Conservation (phyloP, 2,329 filamentous ascomycete species). For the Acarospora socialis region DNA sequence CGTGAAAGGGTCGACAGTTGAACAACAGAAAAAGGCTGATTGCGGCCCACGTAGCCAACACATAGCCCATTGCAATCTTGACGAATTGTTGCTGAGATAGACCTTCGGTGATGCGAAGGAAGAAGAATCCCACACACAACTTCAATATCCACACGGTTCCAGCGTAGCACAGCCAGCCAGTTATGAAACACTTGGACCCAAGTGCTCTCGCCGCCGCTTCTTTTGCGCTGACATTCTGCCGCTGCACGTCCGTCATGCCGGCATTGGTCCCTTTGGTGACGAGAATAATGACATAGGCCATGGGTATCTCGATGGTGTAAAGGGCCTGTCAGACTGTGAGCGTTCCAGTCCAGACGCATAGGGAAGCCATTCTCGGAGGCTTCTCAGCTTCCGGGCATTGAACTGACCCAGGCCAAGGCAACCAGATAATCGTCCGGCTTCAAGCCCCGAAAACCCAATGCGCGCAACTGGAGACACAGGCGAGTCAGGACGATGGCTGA, state of each 20-base stretch:
- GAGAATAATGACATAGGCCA: slow-evolving; percentile 19
- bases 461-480: no score
- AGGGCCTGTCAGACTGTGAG: slow-evolving; percentile 4
- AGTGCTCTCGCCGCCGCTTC: slow-evolving; percentile 19
- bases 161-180: slow-evolving; percentile 23
- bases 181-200: slow-evolving; percentile 25
- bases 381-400: no score
- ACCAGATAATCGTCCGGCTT: slow-evolving; percentile 24
- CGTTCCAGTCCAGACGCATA: not conserved
- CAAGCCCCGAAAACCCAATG: slow-evolving; percentile 21
- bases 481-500: no score
- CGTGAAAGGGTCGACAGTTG: slow-evolving; percentile 23
- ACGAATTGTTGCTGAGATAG: slow-evolving; percentile 25
- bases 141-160: slow-evolving; percentile 28
- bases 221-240: slow-evolving; percentile 19
- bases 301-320: slow-evolving; percentile 15
- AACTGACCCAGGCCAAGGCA: slow-evolving; percentile 18
- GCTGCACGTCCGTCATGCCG: slow-evolving; percentile 19
- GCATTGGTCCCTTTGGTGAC: slow-evolving; percentile 21
- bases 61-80: slow-evolving; percentile 22
- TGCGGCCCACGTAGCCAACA: slow-evolving; percentile 16
- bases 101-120: slow-evolving; percentile 23
- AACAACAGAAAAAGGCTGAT: slow-evolving; percentile 19
- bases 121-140: slow-evolving; percentile 30
- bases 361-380: no score